Percentiles rank a stretch among this genome's conserved stretches.
Conservation (phyloP, 441 rosid genomes). For the Gossypium laxum region DNA sequence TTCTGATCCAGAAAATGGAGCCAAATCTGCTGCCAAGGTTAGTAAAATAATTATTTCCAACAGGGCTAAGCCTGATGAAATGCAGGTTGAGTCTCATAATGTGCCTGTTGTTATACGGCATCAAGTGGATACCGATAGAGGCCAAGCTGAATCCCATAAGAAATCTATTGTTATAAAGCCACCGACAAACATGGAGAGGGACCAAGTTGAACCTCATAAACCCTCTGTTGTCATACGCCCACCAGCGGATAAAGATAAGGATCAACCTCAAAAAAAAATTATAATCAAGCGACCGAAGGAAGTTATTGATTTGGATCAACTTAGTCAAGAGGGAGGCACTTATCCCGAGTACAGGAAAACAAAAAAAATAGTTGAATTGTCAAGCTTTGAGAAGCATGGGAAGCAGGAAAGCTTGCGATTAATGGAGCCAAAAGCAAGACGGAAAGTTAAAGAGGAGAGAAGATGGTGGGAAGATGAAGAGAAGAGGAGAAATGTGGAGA, state of each 20-base stretch:
- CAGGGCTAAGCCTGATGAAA: slow-evolving; percentile 52
- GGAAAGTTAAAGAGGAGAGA: slow-evolving; percentile 53
- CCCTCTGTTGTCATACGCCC: slow-evolving; percentile 71
- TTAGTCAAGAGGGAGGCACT: slow-evolving; percentile 63
- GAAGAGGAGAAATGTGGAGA: slow-evolving; percentile 47
- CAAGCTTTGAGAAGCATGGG: slow-evolving; percentile 48
- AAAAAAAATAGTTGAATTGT: slow-evolving; percentile 69
- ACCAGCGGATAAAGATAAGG: slow-evolving; percentile 55
- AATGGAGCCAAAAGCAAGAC: slow-evolving; percentile 39
- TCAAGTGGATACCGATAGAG: slow-evolving; percentile 45
- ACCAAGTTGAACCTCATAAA: slow-evolving; percentile 50
- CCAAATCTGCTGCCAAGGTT: slow-evolving; percentile 43
- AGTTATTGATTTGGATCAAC: slow-evolving; percentile 56
- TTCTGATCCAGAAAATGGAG: slow-evolving; percentile 47
- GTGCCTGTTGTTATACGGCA: slow-evolving; percentile 47
- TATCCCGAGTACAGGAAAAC: slow-evolving; percentile 61
- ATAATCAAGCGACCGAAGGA: slow-evolving; percentile 72
- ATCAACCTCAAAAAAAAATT: slow-evolving; percentile 62
- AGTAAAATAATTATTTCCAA: slow-evolving; percentile 66
- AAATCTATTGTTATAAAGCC: slow-evolving; percentile 63
- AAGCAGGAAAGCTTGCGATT: slow-evolving; percentile 33
- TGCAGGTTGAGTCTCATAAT: slow-evolving; percentile 42
- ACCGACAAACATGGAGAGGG: slow-evolving; percentile 47
- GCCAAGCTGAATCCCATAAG: slow-evolving; percentile 51
- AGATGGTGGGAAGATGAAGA: slow-evolving; percentile 79